These are phyloP conservation scores for Penicillium sp. DNA, from an alignment of 2,329 filamentous ascomycete species.

Conservation along the genomic window DNA sequence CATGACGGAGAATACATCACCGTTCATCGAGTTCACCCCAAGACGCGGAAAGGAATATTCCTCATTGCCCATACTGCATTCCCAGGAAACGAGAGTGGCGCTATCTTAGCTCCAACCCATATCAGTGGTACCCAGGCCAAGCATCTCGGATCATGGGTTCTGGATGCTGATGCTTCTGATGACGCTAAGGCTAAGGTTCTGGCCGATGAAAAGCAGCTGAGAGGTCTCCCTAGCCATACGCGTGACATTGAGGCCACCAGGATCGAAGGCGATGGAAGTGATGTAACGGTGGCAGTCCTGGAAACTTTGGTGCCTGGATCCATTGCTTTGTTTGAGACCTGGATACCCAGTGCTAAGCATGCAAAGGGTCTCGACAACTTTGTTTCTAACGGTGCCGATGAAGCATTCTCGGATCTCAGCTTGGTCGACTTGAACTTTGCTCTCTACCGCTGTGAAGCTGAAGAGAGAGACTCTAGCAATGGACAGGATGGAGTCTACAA, in stretches of 20 bases:
- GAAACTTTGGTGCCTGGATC: conserved; percentile 89
- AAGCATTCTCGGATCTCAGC: conserved; percentile 75
- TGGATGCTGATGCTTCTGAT: conserved; percentile 81
- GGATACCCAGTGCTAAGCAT: conserved; percentile 87
- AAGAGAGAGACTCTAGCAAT: conserved; percentile 78
- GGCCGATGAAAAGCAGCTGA: conserved; percentile 71
- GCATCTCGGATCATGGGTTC: conserved; percentile 85
- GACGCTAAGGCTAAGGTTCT: conserved; percentile 68
- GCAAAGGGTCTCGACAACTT: conserved; percentile 81
- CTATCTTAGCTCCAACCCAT: conserved; percentile 76
- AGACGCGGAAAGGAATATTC: conserved; percentile 91
- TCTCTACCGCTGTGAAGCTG: conserved; percentile 87
- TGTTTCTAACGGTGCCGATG: conserved; percentile 78
- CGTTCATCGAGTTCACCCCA: conserved; percentile 90
- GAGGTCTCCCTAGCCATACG: conserved; percentile 83
- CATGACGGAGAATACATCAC: conserved; percentile 97
- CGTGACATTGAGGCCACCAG: conserved; percentile 73
- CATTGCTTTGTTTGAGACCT: conserved; percentile 94
- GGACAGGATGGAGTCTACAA: conserved; percentile 86
- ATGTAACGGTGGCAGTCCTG: conserved; percentile 79
- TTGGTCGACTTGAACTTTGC: conserved; percentile 88
- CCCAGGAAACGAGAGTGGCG: conserved; percentile 85
- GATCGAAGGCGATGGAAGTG: conserved; percentile 71
- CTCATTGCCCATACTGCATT: conserved; percentile 95
- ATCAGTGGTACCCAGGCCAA: conserved; percentile 84